Conservation (phyloP, 352 stramenopile genomes). For the Phytophthora citricola region DNA sequence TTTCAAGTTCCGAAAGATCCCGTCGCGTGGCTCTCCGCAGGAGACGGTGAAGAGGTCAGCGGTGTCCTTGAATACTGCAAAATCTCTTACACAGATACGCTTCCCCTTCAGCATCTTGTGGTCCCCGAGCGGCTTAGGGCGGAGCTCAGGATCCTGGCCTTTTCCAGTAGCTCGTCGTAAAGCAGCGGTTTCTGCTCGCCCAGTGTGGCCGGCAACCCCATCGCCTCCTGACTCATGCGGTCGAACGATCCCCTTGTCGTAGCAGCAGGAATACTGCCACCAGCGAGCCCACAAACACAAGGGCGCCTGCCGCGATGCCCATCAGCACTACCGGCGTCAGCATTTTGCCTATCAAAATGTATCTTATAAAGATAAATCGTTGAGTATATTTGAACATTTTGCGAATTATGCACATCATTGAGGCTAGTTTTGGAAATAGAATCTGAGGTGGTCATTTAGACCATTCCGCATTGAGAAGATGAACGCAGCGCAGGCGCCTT, state of each 20-base stretch:
- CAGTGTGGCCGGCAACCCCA: conserved; percentile 62
- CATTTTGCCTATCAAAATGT: conserved; percentile 35
- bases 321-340: conserved; percentile 61
- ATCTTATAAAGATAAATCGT: background rate
- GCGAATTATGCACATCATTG: no score
- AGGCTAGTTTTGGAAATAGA: conserved; percentile 16
- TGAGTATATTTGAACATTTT: no score
- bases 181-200: conserved; percentile 84
- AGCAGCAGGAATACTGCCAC: conserved; percentile 87
- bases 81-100: conserved; percentile 57
- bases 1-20: conserved; percentile 63
- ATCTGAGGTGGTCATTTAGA: conserved; percentile 3
- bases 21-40: conserved; percentile 44
- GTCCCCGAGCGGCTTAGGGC: conserved; percentile 42
- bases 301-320: conserved; percentile 81
- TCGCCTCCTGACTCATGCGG: conserved; percentile 81
- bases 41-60: conserved; percentile 56
- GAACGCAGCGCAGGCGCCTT: conserved; percentile 80
- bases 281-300: conserved; percentile 88
- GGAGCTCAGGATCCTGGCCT: conserved; percentile 39
- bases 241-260: conserved; percentile 88
- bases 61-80: conserved; percentile 36
- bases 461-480: conserved; percentile 43
- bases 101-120: conserved; percentile 41
- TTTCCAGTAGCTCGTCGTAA: conserved; percentile 87